Evolutionary conservation across 352 stramenopile genomes (phyloP), one percentile per base, ranked within the genome.

Genomic region (Globisporangium okanoganense): DNA sequence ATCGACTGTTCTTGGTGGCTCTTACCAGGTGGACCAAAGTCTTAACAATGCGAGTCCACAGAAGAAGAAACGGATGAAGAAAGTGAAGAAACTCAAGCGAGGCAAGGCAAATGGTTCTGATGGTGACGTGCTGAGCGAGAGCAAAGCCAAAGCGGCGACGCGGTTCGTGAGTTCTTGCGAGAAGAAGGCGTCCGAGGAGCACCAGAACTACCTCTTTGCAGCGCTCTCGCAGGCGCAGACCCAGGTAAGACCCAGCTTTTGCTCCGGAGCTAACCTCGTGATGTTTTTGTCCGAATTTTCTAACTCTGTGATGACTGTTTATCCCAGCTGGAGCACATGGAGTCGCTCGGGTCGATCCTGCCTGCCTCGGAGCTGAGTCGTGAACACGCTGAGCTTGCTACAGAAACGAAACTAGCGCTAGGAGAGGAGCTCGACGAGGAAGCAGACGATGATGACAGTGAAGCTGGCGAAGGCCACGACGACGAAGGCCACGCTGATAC

Each of bases 141-240:
- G 31, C 35, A 50, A 57, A 40, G 24, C 13, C 8, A 31, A 3
- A 48, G 51, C 51, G 1, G 16, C 20, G 55, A 45, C 51, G 22
- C 68, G 61, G 2, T 88, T 87, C 59, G 58, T 86, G 22, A 91
- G 82, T 44, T 75, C 69, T 0, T 61, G 74, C 3, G 82, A 89
- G 36, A 75, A 82, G 14, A 64, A 65, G 51, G 79, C 76, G 10
- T 78, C 78, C 0, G 78, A 84, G 45, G 70, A 67, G 35, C 78
- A 91, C 49, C 76, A 85, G 48, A 70, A 73, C 20, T 91, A 85
- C 40, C 64, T 91, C 16, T 78, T 89, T 20, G 76, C 74, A 3
- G 78, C 79, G 36, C 64, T 91, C 5, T 79, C 76, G 5, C 72
- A 89, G 51, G 82, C 78, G 2, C 72, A 89, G 62, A 66, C 72